Conservation (phyloP, 75 land plant genomes). For the Picea sitchensis region DNA sequence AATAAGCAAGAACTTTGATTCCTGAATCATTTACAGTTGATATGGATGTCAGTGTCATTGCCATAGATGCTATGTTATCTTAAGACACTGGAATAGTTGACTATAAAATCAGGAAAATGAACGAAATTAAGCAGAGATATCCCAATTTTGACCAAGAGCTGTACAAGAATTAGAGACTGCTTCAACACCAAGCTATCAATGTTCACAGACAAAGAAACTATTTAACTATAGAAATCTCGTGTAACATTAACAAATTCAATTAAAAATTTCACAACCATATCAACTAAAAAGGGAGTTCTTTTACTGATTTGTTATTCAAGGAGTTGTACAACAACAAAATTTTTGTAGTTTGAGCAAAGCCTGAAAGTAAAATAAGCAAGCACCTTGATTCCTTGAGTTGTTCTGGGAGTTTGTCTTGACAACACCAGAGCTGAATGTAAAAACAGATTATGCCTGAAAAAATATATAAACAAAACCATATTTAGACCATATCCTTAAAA, state of each 20-base stretch:
- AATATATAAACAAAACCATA: neutral
- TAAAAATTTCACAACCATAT: neutral
- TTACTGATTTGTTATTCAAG: neutral
- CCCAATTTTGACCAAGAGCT: too few species aligned
- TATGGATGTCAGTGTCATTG: too few species aligned
- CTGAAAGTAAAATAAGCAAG: neutral
- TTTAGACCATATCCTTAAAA: neutral
- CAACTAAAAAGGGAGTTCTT: neutral
- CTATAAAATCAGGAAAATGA: too few species aligned
- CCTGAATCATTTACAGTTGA: conserved; percentile 8
- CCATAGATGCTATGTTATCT: too few species aligned
- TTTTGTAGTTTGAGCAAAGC: neutral
- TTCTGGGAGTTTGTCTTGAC: conserved; percentile 37
- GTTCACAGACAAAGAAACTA: neutral
- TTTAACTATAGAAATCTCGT: neutral
- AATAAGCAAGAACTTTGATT: conserved; percentile 12
- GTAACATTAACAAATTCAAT: neutral
- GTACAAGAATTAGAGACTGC: neutral
- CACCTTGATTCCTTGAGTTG: conserved; percentile 30
- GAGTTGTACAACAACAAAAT: neutral
- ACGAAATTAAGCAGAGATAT: too few species aligned
- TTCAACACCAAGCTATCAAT: neutral
- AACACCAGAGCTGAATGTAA: conserved; percentile 47
- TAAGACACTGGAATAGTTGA: too few species aligned
- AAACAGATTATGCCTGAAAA: conserved; percentile 37